Evolutionary conservation across 1,284 basidiomycete genomes (phyloP), one percentile per base, ranked within the genome.

Genomic region (Polyporus tsugae): DNA sequence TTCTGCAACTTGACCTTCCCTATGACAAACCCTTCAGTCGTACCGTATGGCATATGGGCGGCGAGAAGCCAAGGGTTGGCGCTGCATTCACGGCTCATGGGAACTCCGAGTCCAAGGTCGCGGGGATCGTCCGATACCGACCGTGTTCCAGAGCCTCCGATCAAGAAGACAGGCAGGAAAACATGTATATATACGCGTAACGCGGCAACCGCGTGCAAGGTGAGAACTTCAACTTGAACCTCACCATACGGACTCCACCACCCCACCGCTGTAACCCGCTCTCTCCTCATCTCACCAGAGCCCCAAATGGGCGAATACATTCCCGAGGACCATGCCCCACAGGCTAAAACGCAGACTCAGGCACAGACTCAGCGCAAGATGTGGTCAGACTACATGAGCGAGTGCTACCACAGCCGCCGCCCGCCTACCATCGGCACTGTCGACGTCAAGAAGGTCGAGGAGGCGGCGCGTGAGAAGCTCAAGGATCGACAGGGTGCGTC

Each of bases 391-490:
- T 79, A 74, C 69, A 75, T 76, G 74, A 64, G 69, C 55, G 73
- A 77, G 36, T 62, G 71, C 38, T 79, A 79, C 65, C 49, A 59
- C 19, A 70, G 66, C 46, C 72, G 75, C 35, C 70, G 76, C 49
- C 74, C 78, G 0, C 82, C 81, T 1, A 75, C 78, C 2, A 68
- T 85, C 6, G 81, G 82, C 0, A 82, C 83, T 11, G 78, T 84
- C 63, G 76, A 80, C 38, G 73, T 81, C 52, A 74, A 81, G 25
- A 81, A 82, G 65, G 79, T 85, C 22, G 85, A 86, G 68, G 76
- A 81, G 6, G 79, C 79, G 61, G 85, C 84, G 6, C 78, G 78
- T 44, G 81, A 85, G 73, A 81, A 62, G 52, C 33, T 62, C 41
- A 49, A 33, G 60, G 60, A 62, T 35, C 60, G 44, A 44, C 60